These are phyloP conservation scores for Solanum chacoense DNA, from an alignment of 305 asterid genomes.

Conservation along the genomic window DNA sequence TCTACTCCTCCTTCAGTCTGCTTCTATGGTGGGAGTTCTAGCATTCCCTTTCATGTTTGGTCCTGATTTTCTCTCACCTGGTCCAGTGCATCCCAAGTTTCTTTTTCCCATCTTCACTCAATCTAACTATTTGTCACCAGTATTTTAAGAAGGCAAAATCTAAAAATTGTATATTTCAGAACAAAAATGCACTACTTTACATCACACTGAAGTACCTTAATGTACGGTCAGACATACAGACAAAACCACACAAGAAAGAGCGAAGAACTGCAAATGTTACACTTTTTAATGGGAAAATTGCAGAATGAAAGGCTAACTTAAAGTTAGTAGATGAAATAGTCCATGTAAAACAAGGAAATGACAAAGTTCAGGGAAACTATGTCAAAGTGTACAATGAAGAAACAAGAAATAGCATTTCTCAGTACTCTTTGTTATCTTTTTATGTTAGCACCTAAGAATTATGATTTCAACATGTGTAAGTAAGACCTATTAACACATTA, in stretches of 20 bases:
- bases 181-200: neutral
- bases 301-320: neutral
- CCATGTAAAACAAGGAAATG: neutral
- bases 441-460: neutral
- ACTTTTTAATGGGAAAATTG: neutral
- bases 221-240: neutral
- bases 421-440: neutral
- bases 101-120: neutral
- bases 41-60: neutral
- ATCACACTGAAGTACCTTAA: neutral
- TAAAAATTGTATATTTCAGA: neutral
- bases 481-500: neutral
- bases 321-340: neutral
- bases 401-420: neutral
- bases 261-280: neutral
- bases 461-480: neutral
- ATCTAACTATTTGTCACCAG: neutral
- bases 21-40: neutral
- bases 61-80: neutral
- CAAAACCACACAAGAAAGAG: neutral
- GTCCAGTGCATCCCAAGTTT: neutral
- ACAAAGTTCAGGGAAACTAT: neutral
- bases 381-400: neutral
- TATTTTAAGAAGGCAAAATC: neutral
- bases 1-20: neutral